A percentile compares a stretch with the other conserved stretches of the same genome.
These are phyloP conservation scores for Penicillium janthinellum DNA, from an alignment of 2,329 filamentous ascomycete species.

Conservation along the genomic window DNA sequence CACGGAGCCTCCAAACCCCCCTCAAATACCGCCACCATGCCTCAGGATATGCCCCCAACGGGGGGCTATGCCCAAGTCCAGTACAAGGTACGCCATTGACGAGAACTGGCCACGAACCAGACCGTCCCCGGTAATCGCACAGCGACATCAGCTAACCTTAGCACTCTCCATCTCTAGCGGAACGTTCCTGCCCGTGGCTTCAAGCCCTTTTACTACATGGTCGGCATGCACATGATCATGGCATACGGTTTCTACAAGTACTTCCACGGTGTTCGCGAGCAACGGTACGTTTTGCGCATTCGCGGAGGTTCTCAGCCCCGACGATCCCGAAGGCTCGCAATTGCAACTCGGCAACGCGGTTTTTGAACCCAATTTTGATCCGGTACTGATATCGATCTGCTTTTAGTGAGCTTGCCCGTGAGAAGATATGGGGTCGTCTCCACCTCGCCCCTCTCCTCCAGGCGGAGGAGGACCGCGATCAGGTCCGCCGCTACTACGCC, in stretches of 20 bases:
- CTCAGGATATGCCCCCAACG: slow-evolving; percentile 93
- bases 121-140: not conserved
- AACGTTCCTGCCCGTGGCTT: slow-evolving; percentile 92
- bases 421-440: slow-evolving; percentile 98
- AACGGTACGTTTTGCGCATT: slow-evolving; percentile 67
- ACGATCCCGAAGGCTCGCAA: slow-evolving; percentile 15
- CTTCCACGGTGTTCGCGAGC: slow-evolving; percentile 80
- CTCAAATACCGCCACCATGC: slow-evolving; percentile 62
- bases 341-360: slow-evolving; percentile 7
- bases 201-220: slow-evolving; percentile 75
- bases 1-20: slow-evolving; percentile 26
- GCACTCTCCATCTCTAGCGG: slow-evolving; percentile 57
- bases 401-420: slow-evolving; percentile 84
- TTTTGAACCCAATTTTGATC: not conserved
- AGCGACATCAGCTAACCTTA: slow-evolving; percentile 10
- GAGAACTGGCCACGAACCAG: not conserved
- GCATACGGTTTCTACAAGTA: slow-evolving; percentile 88
- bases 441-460: slow-evolving; percentile 91
- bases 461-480: slow-evolving; percentile 94
- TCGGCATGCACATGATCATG: slow-evolving; percentile 77
- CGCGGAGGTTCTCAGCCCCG: slow-evolving; percentile 8
- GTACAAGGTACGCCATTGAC: slow-evolving; percentile 73
- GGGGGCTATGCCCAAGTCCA: slow-evolving; percentile 96
- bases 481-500: slow-evolving; percentile 82
- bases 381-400: slow-evolving; percentile 10